Evolutionary conservation across 139 green algal species (phyloP).

Genomic region (Chlorokybus atmophyticus): DNA sequence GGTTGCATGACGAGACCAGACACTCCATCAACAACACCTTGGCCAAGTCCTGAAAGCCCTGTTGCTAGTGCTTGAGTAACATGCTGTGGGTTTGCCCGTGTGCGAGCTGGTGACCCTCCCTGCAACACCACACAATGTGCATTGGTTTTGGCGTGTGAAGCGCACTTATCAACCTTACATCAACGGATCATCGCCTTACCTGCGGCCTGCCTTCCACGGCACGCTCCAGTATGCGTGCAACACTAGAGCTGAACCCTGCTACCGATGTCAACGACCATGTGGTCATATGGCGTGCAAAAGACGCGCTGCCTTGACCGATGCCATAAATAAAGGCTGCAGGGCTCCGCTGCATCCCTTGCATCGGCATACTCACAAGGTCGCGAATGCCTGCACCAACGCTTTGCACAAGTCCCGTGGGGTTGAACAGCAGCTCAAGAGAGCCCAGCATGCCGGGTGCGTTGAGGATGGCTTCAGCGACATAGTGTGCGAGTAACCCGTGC

Average conservation of each 20-base stretch:
- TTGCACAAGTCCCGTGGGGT: slow-evolving; percentile 43
- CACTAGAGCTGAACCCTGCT: slow-evolving; percentile 34
- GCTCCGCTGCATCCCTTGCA: slow-evolving; percentile 26
- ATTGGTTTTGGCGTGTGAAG: not conserved
- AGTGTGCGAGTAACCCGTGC: slow-evolving; percentile 31
- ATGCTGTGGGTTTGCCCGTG: no score
- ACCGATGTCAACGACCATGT: slow-evolving; percentile 43
- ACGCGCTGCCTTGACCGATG: slow-evolving; percentile 38
- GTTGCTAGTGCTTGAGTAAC: not conserved
- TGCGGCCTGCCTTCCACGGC: not conserved
- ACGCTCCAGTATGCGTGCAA: slow-evolving; percentile 30
- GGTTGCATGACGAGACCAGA: slow-evolving; percentile 4
- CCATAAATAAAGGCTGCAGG: slow-evolving; percentile 39
- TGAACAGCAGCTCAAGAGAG: slow-evolving; percentile 50
- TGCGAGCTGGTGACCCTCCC: no score
- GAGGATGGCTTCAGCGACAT: slow-evolving; percentile 44
- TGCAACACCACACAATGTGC: no score
- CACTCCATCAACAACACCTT: slow-evolving; percentile 1
- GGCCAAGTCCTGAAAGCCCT: slow-evolving; percentile 1
- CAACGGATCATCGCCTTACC: slow-evolving; percentile 8
- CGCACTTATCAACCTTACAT: not conserved
- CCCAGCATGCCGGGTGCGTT: slow-evolving; percentile 43
- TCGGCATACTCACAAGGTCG: slow-evolving; percentile 40
- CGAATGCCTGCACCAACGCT: slow-evolving; percentile 30
- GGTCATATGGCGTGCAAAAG: slow-evolving; percentile 42